phyloP scores from a whole-genome alignment of 495 filamentous ascomycete species.

The Talaromyces proteolyticus region DNA sequence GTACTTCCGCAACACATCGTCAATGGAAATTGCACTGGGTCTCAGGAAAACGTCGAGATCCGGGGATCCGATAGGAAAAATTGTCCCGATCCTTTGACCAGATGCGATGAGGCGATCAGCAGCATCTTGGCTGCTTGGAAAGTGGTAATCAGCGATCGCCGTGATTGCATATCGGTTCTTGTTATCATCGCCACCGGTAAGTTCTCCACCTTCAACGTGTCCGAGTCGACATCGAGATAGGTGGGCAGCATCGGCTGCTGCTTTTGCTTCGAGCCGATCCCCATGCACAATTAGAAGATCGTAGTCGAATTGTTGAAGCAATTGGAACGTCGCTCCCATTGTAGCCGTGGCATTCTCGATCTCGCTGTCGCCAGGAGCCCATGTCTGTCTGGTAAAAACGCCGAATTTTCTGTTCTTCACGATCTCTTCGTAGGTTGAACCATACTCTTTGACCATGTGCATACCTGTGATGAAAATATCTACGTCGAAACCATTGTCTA shows the following conservation, averaged over 20 bases:
- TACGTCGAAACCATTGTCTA: not conserved
- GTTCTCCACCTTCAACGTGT: not conserved
- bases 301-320: not conserved
- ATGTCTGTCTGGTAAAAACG: not conserved
- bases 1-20: not conserved
- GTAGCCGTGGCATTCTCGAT: not conserved
- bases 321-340: not conserved
- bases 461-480: not conserved
- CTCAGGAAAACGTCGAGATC: not conserved
- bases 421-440: not conserved
- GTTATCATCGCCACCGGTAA: not conserved
- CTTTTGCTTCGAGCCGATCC: not conserved
- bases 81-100: not conserved
- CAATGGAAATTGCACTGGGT: not conserved
- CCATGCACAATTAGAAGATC: not conserved
- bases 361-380: not conserved
- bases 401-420: not conserved
- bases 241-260: not conserved
- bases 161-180: not conserved
- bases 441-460: not conserved
- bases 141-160: not conserved
- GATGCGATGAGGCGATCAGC: not conserved
- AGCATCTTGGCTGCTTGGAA: not conserved
- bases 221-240: not conserved
- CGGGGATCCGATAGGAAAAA: not conserved